Conservation (phyloP, 2,329 filamentous ascomycete species). For the Aspergillus piperis region DNA sequence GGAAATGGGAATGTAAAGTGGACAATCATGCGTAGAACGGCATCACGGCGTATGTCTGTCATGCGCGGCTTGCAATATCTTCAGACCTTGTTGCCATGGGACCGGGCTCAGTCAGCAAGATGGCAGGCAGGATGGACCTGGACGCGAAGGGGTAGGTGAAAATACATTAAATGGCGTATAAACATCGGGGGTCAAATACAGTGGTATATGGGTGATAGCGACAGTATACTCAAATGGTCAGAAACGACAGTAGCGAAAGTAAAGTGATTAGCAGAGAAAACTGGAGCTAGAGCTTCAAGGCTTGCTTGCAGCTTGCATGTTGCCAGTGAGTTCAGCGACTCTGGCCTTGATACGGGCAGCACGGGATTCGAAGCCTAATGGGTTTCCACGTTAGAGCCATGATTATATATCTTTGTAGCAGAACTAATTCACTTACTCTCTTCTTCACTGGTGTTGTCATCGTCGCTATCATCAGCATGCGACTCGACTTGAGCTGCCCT, state of each 20-base stretch:
- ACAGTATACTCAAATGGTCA: slow-evolving; percentile 14
- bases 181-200: neutral
- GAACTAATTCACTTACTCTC: slow-evolving; percentile 69
- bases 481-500: slow-evolving; percentile 64
- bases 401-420: neutral
- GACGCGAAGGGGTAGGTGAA: neutral
- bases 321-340: slow-evolving; percentile 88
- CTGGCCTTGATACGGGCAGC: slow-evolving; percentile 97
- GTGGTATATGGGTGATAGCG: slow-evolving; percentile 1
- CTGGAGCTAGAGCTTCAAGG: neutral
- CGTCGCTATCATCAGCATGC: slow-evolving; percentile 66
- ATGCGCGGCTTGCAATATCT: neutral
- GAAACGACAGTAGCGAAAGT: slow-evolving; percentile 7
- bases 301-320: slow-evolving; percentile 62
- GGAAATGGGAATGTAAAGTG: slow-evolving; percentile 10
- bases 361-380: slow-evolving; percentile 86
- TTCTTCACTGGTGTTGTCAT: slow-evolving; percentile 90
- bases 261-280: neutral
- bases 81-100: slow-evolving; percentile 2
- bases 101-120: neutral
- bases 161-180: slow-evolving; percentile 4
- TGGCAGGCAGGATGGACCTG: neutral
- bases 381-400: slow-evolving; percentile 27
- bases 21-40: slow-evolving; percentile 12
- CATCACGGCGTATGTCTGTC: slow-evolving; percentile 21